Evolutionary conservation across 805 yeast genomes (phyloP), one percentile per base, ranked within the genome.

Genomic region (Hanseniaspora lindneri): DNA sequence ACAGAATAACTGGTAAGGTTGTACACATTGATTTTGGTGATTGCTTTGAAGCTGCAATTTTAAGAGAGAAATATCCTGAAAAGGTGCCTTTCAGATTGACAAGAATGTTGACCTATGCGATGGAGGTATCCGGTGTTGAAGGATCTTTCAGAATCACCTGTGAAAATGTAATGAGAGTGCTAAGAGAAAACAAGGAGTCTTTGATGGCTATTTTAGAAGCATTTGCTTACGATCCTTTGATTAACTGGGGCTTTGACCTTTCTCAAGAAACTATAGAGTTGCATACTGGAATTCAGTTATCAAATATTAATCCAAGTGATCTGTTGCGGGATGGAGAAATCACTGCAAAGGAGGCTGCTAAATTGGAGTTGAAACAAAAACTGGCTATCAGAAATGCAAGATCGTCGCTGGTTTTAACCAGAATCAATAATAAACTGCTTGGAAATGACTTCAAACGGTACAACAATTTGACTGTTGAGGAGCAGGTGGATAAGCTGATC

Each of bases 41-140:
- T 62, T 92, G 99, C 74, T 92, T 92, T 60, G 99, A 92, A 62
- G 96, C 97, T 2, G 98, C 99, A 0, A 87, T 89, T 43, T 67
- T 92, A 52, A 76, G 99, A 55, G 98, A 94, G 56, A 92, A 92
- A 61, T 94, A 83, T 63, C 99, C 99, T 0, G 99, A 92, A 59
- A 89, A 88, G 63, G 98, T 92, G 21, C 99, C 99, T 7, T 92
- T 92, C 69, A 74, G 99, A 63, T 72, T 92, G 51, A 92, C 99
- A 0, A 72, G 98, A 64, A 92, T 92, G 99, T 71, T 94, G 54
- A 87, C 94, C 20, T 87, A 87, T 63, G 99, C 97, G 0, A 89
- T 92, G 96, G 99, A 94, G 63, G 97, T 92, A 2, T 83, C 95
- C 65, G 98, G 98, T 7, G 87, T 92, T 53, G 97, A 92, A 65